Evolutionary conservation across 2,329 filamentous ascomycete genomes (phyloP).

Genomic region (Penicillium nordicum): DNA sequence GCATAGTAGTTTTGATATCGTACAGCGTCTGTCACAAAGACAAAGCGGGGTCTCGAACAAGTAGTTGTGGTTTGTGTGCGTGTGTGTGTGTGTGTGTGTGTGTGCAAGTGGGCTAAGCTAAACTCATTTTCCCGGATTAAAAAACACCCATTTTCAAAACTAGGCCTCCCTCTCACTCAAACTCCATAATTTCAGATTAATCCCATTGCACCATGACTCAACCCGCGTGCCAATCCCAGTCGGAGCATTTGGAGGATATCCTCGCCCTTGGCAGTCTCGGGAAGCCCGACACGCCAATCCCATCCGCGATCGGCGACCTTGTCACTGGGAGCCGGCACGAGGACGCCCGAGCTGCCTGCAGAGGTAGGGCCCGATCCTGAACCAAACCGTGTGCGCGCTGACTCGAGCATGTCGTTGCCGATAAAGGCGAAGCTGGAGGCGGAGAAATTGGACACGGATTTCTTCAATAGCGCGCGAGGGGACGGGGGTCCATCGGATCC

Average conservation of each 20-base stretch:
- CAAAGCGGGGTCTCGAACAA: neutral
- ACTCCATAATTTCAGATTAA: neutral
- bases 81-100: neutral
- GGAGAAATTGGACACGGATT: constrained; percentile 54
- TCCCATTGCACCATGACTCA: constrained; percentile 40
- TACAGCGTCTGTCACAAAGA: neutral
- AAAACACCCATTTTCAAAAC: neutral
- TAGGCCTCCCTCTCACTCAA: neutral
- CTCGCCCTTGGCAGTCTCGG: constrained; percentile 57
- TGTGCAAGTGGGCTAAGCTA: neutral
- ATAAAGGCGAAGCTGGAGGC: constrained; percentile 65
- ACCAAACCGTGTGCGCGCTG: constrained; percentile 33
- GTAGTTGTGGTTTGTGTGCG: neutral
- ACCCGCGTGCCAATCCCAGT: constrained; percentile 68
- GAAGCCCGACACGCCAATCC: constrained; percentile 66
- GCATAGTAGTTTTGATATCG: neutral
- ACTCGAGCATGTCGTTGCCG: constrained; percentile 67
- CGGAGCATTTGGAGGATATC: constrained; percentile 73
- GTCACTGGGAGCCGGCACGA: constrained; percentile 36
- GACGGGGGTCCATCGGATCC: constrained; percentile 42
- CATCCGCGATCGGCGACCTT: constrained; percentile 56
- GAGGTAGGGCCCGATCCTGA: constrained; percentile 41
- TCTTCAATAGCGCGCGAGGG: constrained; percentile 65
- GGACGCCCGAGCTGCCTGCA: constrained; percentile 53
- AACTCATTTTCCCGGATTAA: neutral